Base-by-base conservation (phyloP, 2,329 filamentous ascomycete species). In the Ustulina deusta region DNA sequence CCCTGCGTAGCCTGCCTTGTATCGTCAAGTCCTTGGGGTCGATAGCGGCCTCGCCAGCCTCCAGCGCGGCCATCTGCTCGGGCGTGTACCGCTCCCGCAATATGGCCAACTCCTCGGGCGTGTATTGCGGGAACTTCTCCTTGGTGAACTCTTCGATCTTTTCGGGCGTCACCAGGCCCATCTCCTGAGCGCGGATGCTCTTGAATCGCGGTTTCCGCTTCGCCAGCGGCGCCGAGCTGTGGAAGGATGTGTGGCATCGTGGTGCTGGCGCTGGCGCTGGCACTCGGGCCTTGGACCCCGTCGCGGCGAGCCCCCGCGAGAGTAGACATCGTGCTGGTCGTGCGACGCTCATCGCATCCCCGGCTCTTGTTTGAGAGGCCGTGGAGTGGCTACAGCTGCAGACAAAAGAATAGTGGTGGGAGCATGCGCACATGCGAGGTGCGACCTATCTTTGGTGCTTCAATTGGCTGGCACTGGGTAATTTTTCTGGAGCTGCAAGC, bases 41-140 rank as follows among this genome's bases (percentile, higher is more conserved):
- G 78, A 97, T 90, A 72, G 91, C 89, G 69, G 86, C 83, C 81
- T 97, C 94, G 74, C 91, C 94, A 55, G 92, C 91, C 81, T 92
- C 86, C 77, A 98, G 89, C 65, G 94, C 93, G 63, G 88, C 89
- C 73, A 97, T 85, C 82, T 98, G 95, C 78, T 91, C 89, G 17
- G 90, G 86, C 0, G 93, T 92, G 83, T 97, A 98, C 74, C 87
- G 87, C 76, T 88, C 81, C 66, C 81, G 80, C 65, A 97, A 84
- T 22, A 81, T 75, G 67, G 85, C 84, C 75, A 88, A 87, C 77
- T 96, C 90, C 71, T 89, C 85, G 46, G 85, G 81, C 15, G 88
- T 89, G 82, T 94, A 96, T 15, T 87, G 83, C 70, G 89, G 85
- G 75, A 89, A 90, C 49, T 81, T 78, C 48, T 86, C 76, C 69